Conservation (phyloP, 192 early-diverging fungal species). For the Chytriomyces confervae region DNA sequence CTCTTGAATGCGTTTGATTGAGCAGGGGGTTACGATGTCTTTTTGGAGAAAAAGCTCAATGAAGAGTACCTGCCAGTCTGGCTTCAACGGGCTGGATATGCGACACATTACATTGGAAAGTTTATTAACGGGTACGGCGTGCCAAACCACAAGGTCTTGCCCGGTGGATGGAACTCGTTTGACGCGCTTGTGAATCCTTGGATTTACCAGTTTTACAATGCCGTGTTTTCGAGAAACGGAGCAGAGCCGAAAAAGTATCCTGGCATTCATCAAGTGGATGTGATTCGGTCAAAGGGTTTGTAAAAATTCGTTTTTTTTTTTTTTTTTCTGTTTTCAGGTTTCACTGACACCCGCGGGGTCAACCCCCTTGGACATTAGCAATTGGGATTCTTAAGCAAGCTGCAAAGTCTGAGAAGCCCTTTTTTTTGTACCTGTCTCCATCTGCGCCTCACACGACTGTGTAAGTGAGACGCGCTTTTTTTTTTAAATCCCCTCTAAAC, state of each 20-base stretch:
- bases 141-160: constrained; percentile 44
- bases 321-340: neutral
- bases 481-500: neutral
- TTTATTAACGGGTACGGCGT: constrained; percentile 60
- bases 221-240: constrained; percentile 66
- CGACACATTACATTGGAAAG: constrained; percentile 73
- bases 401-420: constrained; percentile 32
- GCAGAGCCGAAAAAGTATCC: constrained; percentile 51
- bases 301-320: neutral
- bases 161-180: constrained; percentile 46
- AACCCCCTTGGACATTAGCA: neutral
- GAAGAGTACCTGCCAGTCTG: constrained; percentile 59
- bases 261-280: constrained; percentile 61
- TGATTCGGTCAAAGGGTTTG: constrained; percentile 37
- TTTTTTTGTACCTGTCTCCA: constrained; percentile 60
- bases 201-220: constrained; percentile 61
- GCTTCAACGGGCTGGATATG: constrained; percentile 63
- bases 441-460: constrained; percentile 68
- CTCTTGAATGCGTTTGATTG: neutral
- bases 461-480: neutral
- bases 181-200: constrained; percentile 58
- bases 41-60: constrained; percentile 43
- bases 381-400: constrained; percentile 24
- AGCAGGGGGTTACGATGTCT: constrained; percentile 43
- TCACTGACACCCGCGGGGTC: neutral